Evolutionary conservation across 208 protist genomes (phyloP), one percentile per base, ranked within the genome.

Genomic region (Angomonas ambiguus): DNA sequence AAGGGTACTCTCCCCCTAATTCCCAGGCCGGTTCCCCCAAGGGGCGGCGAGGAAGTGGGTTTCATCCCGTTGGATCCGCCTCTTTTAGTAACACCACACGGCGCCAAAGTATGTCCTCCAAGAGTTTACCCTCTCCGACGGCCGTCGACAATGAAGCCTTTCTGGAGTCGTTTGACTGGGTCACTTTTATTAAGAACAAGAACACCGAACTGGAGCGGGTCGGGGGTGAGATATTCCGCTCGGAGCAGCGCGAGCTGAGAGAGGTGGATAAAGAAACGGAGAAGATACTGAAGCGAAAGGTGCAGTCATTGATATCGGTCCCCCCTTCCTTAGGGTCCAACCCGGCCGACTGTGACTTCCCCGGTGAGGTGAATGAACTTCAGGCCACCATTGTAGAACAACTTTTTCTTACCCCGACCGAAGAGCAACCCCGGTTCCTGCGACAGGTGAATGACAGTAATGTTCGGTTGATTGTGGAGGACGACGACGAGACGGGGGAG

Each of bases 351-450:
- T 80, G 72, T 62, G 90, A 95, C 76, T 87, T 93, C 65, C 80
- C 86, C 20, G 83, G 70, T 24, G 76, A 91, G 24, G 45, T 85
- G 4, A 72, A 80, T 51, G 82, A 91, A 45, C 72, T 93, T 32
- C 84, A 93, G 67, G 73, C 84, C 27, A 85, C 93, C 72, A 83
- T 95, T 59, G 86, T 95, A 8, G 85, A 93, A 64, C 86, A 93
- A 71, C 77, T 90, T 22, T 79, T 95, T 60, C 78, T 95, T 20
- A 80, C 76, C 24, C 72, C 82, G 22, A 82, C 87, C 20, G 79
- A 79, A 49, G 69, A 79, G 45, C 85, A 91, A 77, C 77, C 84
- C 20, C 62, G 61, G 2, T 93, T 95, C 33, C 72, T 95, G 22
- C 76, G 74, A 22, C 90, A 92, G 67, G 71, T 95, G 5, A 92